Percentiles rank a stretch among this genome's conserved stretches.
These are phyloP conservation scores for Talaromyces trachyspermus DNA, from an alignment of 495 filamentous ascomycete species.

Conservation along the genomic window DNA sequence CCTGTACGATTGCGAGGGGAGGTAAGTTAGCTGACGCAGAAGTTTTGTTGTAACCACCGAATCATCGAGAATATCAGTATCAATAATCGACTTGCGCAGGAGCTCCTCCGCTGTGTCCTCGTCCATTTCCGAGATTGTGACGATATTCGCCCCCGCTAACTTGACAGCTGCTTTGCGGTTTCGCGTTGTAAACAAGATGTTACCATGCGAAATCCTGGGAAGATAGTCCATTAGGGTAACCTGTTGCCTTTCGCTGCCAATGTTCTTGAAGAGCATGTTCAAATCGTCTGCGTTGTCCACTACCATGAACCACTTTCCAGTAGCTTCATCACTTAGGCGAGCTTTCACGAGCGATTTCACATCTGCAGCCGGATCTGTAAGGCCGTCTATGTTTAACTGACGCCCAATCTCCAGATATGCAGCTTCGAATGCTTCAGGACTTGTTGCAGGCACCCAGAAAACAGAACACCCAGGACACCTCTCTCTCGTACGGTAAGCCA, in stretches of 20 bases:
- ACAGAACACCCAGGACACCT: constrained; percentile 32
- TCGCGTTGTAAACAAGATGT: constrained; percentile 20
- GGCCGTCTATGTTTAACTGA: constrained; percentile 27
- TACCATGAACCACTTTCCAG: constrained; percentile 16
- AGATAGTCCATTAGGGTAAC: constrained; percentile 9
- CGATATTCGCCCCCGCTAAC: constrained; percentile 10
- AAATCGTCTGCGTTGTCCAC: constrained; percentile 19
- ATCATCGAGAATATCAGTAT: constrained; percentile 8
- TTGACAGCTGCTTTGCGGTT: constrained; percentile 14
- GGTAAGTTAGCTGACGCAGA: constrained; percentile 21
- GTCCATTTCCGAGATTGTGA: constrained; percentile 19
- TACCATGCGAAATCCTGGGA: background rate
- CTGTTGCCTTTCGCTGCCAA: constrained; percentile 2
- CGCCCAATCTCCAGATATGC: constrained; percentile 36
- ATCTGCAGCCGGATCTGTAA: constrained; percentile 19
- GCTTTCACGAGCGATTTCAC: constrained; percentile 16
- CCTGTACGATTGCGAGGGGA: constrained; percentile 43
- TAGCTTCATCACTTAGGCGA: constrained; percentile 13
- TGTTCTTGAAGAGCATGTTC: constrained; percentile 3
- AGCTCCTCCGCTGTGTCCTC: constrained; percentile 13
- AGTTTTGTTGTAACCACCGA: constrained; percentile 11
- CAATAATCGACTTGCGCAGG: constrained; percentile 17
- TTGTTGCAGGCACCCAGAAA: constrained; percentile 42
- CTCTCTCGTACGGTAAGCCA: constrained; percentile 33
- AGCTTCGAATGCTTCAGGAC: constrained; percentile 32